phyloP scores from a whole-genome alignment of 2,329 filamentous ascomycete genomes.

The Beauveria scarabaeidicola region DNA sequence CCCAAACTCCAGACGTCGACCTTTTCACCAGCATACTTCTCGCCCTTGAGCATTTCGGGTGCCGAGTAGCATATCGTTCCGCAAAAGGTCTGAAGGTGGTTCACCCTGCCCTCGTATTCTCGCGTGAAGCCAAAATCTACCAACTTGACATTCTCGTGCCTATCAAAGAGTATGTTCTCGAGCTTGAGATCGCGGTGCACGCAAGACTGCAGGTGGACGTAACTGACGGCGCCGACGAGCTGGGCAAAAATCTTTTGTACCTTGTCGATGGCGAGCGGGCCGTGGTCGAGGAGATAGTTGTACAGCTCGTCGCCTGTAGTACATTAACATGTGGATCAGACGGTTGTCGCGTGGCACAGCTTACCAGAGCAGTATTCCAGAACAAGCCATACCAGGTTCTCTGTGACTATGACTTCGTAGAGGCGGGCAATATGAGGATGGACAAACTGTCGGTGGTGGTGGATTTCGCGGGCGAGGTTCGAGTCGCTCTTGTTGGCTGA shows the following conservation, averaged over 20 bases:
- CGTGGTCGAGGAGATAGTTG: constrained; percentile 85
- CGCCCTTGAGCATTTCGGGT: constrained; percentile 95
- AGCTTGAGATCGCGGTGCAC: constrained; percentile 95
- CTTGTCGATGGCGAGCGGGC: constrained; percentile 73
- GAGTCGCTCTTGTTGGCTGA: constrained; percentile 93
- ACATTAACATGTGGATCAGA: background rate
- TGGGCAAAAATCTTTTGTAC: constrained; percentile 95
- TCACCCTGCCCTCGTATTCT: constrained; percentile 92
- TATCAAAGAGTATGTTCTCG: constrained; percentile 85
- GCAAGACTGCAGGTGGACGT: constrained; percentile 90
- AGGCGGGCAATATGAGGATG: constrained; percentile 94
- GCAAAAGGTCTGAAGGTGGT: constrained; percentile 94
- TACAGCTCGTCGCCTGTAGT: constrained; percentile 82
- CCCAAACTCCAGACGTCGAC: constrained; percentile 93
- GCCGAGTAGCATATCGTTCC: constrained; percentile 97
- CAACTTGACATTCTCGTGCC: constrained; percentile 92
- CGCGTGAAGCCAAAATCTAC: constrained; percentile 97
- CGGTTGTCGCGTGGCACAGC: constrained; percentile 14
- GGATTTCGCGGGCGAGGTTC: constrained; percentile 94
- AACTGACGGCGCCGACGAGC: constrained; percentile 86
- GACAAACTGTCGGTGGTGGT: constrained; percentile 95
- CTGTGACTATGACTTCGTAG: constrained; percentile 97
- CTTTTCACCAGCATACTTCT: constrained; percentile 96
- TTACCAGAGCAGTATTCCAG: constrained; percentile 91
- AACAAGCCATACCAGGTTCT: constrained; percentile 89